Evolutionary conservation across 163 green algal genomes (phyloP).

Genomic region (Chlamydomonas reinhardtii): DNA sequence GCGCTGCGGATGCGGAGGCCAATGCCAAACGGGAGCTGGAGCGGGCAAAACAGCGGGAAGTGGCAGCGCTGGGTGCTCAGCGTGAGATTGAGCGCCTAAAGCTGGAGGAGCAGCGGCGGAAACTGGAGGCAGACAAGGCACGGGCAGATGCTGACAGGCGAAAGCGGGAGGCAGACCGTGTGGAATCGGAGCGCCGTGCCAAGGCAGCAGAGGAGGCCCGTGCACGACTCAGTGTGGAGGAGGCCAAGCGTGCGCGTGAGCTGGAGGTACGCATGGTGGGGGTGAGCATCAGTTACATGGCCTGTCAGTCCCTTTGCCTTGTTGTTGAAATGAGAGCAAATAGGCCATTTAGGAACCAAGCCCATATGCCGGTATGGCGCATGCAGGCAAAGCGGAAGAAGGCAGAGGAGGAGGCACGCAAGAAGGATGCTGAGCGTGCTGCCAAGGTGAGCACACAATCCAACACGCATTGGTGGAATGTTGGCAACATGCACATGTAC

Average conservation of each 20-base stretch:
- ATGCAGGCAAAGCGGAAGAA: slow-evolving; percentile 23
- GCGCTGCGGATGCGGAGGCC: slow-evolving; percentile 28
- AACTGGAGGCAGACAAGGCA: slow-evolving; percentile 38
- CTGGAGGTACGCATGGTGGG: slow-evolving; percentile 8
- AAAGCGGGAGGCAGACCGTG: slow-evolving; percentile 6
- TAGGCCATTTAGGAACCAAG: too few species aligned
- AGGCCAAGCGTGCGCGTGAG: slow-evolving; percentile 17
- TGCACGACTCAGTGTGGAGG: slow-evolving; percentile 27
- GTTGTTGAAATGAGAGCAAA: too few species aligned
- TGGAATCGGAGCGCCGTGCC: slow-evolving; percentile 34
- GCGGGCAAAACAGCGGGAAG: slow-evolving; percentile 37
- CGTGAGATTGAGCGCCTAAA: slow-evolving; percentile 54
- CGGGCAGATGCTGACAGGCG: slow-evolving; percentile 10
- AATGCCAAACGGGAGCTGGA: slow-evolving; percentile 48
- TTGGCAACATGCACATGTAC: neutral
- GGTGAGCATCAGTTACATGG: too few species aligned
- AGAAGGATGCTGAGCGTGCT: slow-evolving; percentile 43
- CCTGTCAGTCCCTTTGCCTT: too few species aligned
- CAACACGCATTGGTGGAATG: too few species aligned
- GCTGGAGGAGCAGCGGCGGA: slow-evolving; percentile 59
- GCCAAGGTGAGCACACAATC: slow-evolving; percentile 48
- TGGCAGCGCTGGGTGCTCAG: slow-evolving; percentile 51
- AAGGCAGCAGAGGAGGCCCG: slow-evolving; percentile 47
- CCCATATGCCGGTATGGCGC: too few species aligned
- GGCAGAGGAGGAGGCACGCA: slow-evolving; percentile 50